Evolutionary conservation across 805 yeast genomes (phyloP).

Genomic region (Kuraishia piskuri): DNA sequence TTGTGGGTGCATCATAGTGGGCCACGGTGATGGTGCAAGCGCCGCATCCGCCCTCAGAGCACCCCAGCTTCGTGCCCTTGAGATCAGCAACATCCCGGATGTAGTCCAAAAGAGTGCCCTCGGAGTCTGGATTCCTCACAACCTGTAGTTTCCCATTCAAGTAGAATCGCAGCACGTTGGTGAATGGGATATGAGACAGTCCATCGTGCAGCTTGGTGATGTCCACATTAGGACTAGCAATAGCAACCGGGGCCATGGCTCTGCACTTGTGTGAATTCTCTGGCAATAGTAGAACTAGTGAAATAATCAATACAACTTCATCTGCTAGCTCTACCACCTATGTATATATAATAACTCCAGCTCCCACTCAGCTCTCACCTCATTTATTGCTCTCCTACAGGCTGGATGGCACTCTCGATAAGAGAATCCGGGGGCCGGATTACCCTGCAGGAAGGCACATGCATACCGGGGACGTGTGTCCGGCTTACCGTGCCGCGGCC

Average conservation of each 20-base stretch:
- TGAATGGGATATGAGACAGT: conserved; percentile 17
- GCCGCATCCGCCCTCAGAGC: conserved; percentile 45
- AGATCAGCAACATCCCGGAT: conserved; percentile 27
- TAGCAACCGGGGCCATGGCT: conserved; percentile 17
- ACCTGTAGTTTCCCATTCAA: conserved; percentile 29
- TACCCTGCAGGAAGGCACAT: neutral
- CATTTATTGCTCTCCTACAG: too few species aligned
- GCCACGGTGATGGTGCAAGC: conserved; percentile 38
- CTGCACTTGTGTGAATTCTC: too few species aligned
- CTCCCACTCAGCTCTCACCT: too few species aligned
- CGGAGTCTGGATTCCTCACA: conserved; percentile 31
- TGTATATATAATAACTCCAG: too few species aligned
- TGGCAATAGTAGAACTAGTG: too few species aligned
- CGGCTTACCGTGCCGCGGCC: neutral
- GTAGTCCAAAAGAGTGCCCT: conserved; percentile 33
- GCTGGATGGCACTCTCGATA: neutral
- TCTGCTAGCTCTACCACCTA: neutral
- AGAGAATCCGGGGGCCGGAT: neutral
- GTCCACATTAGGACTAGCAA: conserved; percentile 9
- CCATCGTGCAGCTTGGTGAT: conserved; percentile 14
- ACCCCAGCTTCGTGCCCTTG: conserved; percentile 38
- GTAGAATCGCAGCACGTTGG: conserved; percentile 22
- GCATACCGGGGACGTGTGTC: neutral
- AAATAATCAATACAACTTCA: too few species aligned
- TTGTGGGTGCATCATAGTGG: conserved; percentile 18